These are phyloP conservation scores for Coemansia sp. DNA, from an alignment of 192 early-diverging fungal genomes.

Conservation along the genomic window DNA sequence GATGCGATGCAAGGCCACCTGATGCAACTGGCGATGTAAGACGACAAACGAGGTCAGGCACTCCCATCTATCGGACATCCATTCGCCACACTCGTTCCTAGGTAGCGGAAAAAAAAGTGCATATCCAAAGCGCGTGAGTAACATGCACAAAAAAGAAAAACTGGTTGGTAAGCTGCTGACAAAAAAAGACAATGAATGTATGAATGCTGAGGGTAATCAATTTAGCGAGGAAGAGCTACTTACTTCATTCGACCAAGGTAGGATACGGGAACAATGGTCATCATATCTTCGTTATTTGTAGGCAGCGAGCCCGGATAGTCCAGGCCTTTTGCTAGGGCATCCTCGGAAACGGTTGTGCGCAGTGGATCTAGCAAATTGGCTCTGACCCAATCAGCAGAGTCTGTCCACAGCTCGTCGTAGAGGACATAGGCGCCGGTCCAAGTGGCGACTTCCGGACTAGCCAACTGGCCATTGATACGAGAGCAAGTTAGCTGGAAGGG, in stretches of 20 bases:
- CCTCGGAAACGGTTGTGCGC: constrained; percentile 15
- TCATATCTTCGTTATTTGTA: constrained; percentile 25
- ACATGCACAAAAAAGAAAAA: not conserved
- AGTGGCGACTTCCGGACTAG: constrained; percentile 32
- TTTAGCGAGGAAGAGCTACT: constrained; percentile 9
- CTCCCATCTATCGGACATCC: constrained; percentile 51
- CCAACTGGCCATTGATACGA: constrained; percentile 23
- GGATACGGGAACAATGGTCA: constrained; percentile 37
- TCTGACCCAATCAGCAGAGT: constrained; percentile 21
- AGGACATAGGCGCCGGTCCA: constrained; percentile 45
- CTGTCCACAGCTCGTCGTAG: constrained; percentile 32
- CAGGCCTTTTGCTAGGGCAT: constrained; percentile 28
- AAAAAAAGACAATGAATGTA: constrained; percentile 3
- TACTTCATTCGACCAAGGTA: constrained; percentile 51
- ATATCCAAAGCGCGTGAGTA: not conserved
- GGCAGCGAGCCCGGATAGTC: constrained; percentile 49
- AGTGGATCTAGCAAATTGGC: constrained; percentile 16
- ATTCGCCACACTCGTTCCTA: constrained; percentile 47
- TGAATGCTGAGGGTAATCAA: not conserved
- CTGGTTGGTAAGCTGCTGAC: not conserved
- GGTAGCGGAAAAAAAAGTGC: not conserved
- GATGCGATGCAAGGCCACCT: constrained; percentile 43
- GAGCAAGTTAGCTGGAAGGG: constrained; percentile 26
- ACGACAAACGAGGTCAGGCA: constrained; percentile 46
- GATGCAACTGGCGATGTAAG: constrained; percentile 40